Conservation (phyloP, 192 early-diverging fungal species). For the Gaertneriomyces semiglobifer region DNA sequence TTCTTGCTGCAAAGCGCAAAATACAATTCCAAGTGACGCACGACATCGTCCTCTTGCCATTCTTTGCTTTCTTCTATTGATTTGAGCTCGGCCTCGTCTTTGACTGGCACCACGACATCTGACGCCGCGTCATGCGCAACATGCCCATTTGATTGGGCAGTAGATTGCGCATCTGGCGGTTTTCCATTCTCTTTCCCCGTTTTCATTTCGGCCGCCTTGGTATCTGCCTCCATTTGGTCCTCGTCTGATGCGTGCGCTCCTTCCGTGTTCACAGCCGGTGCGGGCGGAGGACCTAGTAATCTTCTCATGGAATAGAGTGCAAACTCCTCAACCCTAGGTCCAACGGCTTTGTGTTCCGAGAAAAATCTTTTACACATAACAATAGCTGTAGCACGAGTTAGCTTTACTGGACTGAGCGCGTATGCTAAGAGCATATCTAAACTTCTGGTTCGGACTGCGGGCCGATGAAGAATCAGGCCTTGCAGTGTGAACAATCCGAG, state of each 20-base stretch:
- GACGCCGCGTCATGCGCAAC: background rate
- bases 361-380: conserved; percentile 56
- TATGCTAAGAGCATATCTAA: conserved; percentile 56
- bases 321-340: conserved; percentile 45
- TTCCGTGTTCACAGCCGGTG: background rate
- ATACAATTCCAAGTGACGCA: conserved; percentile 67
- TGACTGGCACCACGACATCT: background rate
- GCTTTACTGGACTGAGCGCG: conserved; percentile 41
- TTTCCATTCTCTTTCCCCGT: conserved; percentile 3
- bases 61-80: background rate
- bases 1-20: conserved; percentile 75
- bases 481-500: conserved; percentile 59
- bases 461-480: conserved; percentile 55
- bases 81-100: conserved; percentile 13
- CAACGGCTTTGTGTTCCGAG: conserved; percentile 46
- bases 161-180: background rate
- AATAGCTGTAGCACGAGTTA: conserved; percentile 59
- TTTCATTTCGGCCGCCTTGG: conserved; percentile 8
- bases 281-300: conserved; percentile 8
- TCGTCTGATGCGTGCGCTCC: background rate
- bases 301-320: conserved; percentile 29
- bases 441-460: conserved; percentile 51
- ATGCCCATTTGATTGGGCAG: background rate
- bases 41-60: conserved; percentile 62
- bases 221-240: background rate